Percentiles rank a stretch among this genome's conserved stretches.
These are phyloP conservation scores for Viola pubescens DNA, from an alignment of 441 rosid species.

Conservation along the genomic window DNA sequence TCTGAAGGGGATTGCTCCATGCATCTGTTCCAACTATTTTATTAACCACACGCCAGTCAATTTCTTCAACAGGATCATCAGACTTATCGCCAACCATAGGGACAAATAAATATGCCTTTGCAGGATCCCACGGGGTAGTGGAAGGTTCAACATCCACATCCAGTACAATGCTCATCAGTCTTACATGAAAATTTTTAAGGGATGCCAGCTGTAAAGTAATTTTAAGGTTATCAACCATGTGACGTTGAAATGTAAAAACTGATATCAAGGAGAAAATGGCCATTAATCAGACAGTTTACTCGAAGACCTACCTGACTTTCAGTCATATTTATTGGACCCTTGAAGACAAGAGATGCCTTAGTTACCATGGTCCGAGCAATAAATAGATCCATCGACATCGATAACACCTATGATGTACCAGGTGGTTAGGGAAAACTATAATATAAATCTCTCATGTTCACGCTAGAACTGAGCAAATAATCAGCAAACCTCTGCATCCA, in stretches of 20 bases:
- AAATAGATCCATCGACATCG: slow-evolving; percentile 99
- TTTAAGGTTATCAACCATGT: slow-evolving; percentile 4
- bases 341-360: slow-evolving; percentile 94
- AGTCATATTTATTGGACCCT: slow-evolving; percentile 57
- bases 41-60: slow-evolving; percentile 84
- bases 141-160: slow-evolving; percentile 99
- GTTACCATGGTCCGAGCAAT: slow-evolving; percentile 98
- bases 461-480: slow-evolving; percentile 3
- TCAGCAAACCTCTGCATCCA: slow-evolving; percentile 97
- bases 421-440: slow-evolving; percentile 11
- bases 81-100: slow-evolving; percentile 74
- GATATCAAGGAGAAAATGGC: background rate
- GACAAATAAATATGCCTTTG: slow-evolving; percentile 96
- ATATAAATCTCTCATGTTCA: slow-evolving; percentile 3
- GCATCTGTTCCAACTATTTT: slow-evolving; percentile 50
- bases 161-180: slow-evolving; percentile 98
- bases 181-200: slow-evolving; percentile 88
- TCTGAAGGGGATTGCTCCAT: slow-evolving; percentile 98
- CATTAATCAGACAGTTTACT: slow-evolving; percentile 13
- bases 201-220: slow-evolving; percentile 61
- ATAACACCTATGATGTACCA: slow-evolving; percentile 66
- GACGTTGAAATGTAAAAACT: slow-evolving; percentile 1
- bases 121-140: slow-evolving; percentile 99
- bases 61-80: slow-evolving; percentile 62
- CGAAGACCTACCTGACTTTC: slow-evolving; percentile 66